phyloP scores from a whole-genome alignment of 176 grass and related monocot species.

The Ananas comosus region DNA sequence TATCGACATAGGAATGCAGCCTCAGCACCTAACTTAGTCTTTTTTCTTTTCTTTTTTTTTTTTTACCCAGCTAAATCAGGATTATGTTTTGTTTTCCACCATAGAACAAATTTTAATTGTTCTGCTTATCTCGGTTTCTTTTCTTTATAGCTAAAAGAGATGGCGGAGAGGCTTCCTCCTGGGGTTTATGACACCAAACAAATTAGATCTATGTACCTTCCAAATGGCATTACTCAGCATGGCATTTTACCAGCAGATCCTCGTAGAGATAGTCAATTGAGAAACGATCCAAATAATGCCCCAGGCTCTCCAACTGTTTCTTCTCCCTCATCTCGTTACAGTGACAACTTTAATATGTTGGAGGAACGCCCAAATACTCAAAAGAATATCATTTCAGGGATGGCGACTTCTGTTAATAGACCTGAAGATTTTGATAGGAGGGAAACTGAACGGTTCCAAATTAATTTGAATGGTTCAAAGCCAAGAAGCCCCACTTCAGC shows the following conservation, averaged over 20 bases:
- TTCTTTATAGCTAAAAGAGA: slow-evolving; percentile 75
- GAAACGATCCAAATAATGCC: slow-evolving; percentile 18
- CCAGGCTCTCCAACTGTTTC: background rate
- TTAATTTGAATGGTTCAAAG: slow-evolving; percentile 34
- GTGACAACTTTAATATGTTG: slow-evolving; percentile 7
- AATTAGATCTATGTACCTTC: slow-evolving; percentile 11
- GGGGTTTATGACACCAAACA: slow-evolving; percentile 33
- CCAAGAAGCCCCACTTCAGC: slow-evolving; percentile 30
- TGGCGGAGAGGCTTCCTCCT: slow-evolving; percentile 64
- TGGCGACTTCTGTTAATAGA: slow-evolving; percentile 17
- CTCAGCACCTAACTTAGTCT: no score
- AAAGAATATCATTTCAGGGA: slow-evolving; percentile 21
- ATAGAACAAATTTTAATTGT: background rate
- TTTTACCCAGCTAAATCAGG: background rate
- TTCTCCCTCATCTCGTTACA: slow-evolving; percentile 10
- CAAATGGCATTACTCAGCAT: slow-evolving; percentile 18
- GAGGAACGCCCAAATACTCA: slow-evolving; percentile 34
- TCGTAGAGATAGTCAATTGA: slow-evolving; percentile 24
- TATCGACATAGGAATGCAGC: no score
- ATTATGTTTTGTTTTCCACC: background rate
- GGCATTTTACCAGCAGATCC: slow-evolving; percentile 21
- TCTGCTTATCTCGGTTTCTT: background rate
- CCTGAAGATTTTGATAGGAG: slow-evolving; percentile 43
- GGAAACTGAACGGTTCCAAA: slow-evolving; percentile 60
- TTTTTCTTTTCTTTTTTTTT: background rate